These are phyloP conservation scores for Hanseniaspora lindneri DNA, from an alignment of 805 yeast species.

Conservation along the genomic window DNA sequence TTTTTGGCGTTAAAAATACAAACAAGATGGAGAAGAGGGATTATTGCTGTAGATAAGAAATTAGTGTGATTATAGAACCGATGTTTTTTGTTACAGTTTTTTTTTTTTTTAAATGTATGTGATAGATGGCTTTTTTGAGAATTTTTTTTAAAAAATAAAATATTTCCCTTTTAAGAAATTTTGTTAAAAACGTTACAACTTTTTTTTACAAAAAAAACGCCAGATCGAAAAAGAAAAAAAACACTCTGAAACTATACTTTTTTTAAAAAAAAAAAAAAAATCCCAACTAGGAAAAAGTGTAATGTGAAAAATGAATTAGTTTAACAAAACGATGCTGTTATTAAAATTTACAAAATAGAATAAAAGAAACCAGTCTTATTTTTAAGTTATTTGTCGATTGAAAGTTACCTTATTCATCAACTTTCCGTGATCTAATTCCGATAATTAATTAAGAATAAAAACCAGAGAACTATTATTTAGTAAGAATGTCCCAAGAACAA, in stretches of 20 bases:
- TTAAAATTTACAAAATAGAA: too few species aligned
- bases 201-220: not conserved
- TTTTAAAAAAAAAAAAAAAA: too few species aligned
- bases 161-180: not conserved
- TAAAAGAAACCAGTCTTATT: not conserved
- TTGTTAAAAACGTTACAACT: too few species aligned
- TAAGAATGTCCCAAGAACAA: constrained; percentile 31
- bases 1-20: not conserved
- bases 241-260: too few species aligned
- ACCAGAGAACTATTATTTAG: constrained; percentile 16
- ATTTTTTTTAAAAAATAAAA: not conserved
- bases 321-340: too few species aligned
- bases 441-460: constrained; percentile 23
- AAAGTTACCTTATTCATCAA: constrained; percentile 38
- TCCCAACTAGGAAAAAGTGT: too few species aligned
- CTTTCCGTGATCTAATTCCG: constrained; percentile 43
- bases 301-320: not conserved
- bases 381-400: constrained; percentile 32
- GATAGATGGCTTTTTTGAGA: not conserved
- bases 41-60: too few species aligned
- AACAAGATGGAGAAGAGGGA: too few species aligned
- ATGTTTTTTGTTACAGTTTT: not conserved
- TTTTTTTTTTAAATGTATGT: not conserved
- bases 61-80: too few species aligned
- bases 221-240: too few species aligned